Base-by-base conservation (phyloP, 768 basidiomycete genomes). In the Coprinellus aureogranulatus region DNA sequence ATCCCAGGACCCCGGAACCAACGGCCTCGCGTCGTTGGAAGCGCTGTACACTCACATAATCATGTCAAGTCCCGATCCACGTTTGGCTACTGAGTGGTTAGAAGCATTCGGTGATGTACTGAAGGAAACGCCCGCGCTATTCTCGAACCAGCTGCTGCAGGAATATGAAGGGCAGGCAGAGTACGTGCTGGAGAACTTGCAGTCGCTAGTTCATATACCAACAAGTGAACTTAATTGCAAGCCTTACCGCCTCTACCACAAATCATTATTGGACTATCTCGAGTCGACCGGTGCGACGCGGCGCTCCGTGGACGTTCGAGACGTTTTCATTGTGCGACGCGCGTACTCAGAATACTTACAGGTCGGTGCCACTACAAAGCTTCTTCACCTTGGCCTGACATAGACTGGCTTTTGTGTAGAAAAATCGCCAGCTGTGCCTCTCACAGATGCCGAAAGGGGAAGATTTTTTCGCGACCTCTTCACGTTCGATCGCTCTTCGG, bases 21-120 rank as follows among this genome's bases (percentile, higher is more conserved):
- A 52, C 25, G 37, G 42, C 20, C 41, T 53, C 22, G 11, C 12
- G 34, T 3, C 16, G 4, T 48, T 58, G 6, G 57, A 58, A 16
- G n/a, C 10, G 14, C 40, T 58, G 3, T 58, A 53, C 42, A 27
- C 30, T 14, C 39, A 52, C 23, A 58, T 58, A n/a, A 26, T 58
- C 12, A 22, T 42, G 1, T 18, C 31, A 8, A 20, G 23, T 20
- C 41, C 39, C 31, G 10, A 23, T 25, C 27, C 20, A 27, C 26
- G 8, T 6, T 26, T 22, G 41, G 20, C 41, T 5, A 5, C 41
- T 9, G 5, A 44, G 41, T 44, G 41, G 41, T 10, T 44, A 39
- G 10, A 18, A 39, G 10, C 9, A 39, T 9, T 39, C n/a, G n/a
- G n/a, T 9, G n/a, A 18, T 18, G 10, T 11, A n/a, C 18, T 11